A percentile compares a stretch with the other conserved stretches of the same genome.
Evolutionary conservation across 1,284 basidiomycete species (phyloP).

Genomic region (Neolentinus lepideus): DNA sequence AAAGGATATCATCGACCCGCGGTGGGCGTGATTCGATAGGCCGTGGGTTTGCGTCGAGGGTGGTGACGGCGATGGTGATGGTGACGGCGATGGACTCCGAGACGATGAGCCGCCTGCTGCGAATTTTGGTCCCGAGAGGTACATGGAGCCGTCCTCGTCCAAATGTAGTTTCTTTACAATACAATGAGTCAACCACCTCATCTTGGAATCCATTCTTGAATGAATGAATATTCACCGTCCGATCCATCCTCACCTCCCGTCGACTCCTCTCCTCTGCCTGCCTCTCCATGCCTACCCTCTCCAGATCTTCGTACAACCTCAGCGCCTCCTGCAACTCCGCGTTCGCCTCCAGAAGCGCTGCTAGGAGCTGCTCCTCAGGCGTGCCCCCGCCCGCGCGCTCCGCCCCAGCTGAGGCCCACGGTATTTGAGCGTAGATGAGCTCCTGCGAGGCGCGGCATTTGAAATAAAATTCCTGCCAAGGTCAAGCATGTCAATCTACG

Average conservation of each 20-base stretch:
- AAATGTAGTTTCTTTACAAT: constrained; percentile 22
- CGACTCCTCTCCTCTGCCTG: constrained; percentile 55
- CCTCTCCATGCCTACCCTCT: constrained; percentile 56
- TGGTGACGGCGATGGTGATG: constrained; percentile 29
- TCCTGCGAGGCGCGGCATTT: constrained; percentile 71
- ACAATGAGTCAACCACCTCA: neutral
- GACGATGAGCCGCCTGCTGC: constrained; percentile 27
- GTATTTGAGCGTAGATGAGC: constrained; percentile 66
- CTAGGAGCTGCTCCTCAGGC: constrained; percentile 55
- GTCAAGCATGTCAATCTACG: too few relatives aligned
- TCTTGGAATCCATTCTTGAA: neutral
- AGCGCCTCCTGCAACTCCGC: constrained; percentile 43
- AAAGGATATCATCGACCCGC: constrained; percentile 17
- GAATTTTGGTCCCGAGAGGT: constrained; percentile 14
- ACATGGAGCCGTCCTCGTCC: constrained; percentile 22
- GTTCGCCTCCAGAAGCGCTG: constrained; percentile 58
- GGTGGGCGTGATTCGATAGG: constrained; percentile 23
- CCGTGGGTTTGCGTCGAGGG: constrained; percentile 24
- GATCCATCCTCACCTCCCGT: constrained; percentile 48
- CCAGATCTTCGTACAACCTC: constrained; percentile 55
- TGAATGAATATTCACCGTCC: constrained; percentile 33
- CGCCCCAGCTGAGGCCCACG: constrained; percentile 73
- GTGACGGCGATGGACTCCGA: constrained; percentile 28
- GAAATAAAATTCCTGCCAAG: constrained; percentile 64
- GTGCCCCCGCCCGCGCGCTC: constrained; percentile 48